phyloP scores from a whole-genome alignment of 768 basidiomycete genomes.

The Tephrocybe rancida region DNA sequence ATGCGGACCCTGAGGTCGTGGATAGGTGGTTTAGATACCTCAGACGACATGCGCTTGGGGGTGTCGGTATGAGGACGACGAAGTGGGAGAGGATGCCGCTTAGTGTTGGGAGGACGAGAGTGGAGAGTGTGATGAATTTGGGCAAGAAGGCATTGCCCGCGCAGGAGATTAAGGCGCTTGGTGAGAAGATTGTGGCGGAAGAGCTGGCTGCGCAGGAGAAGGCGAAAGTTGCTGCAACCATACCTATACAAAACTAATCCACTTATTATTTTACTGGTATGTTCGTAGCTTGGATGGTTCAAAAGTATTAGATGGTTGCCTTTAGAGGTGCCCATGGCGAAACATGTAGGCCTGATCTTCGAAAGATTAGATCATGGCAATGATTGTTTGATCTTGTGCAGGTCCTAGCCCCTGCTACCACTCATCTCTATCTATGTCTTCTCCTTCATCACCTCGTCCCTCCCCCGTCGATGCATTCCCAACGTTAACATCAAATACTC shows the following conservation, averaged over 20 bases:
- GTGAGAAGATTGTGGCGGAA: constrained; percentile 32
- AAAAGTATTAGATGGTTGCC: too few relatives aligned
- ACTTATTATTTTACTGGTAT: too few relatives aligned
- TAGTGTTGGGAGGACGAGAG: constrained; percentile 40
- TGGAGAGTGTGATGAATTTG: constrained; percentile 28
- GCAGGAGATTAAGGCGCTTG: constrained; percentile 28
- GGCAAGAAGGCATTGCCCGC: constrained; percentile 18
- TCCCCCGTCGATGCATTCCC: constrained; percentile 59
- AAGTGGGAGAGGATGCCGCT: constrained; percentile 71
- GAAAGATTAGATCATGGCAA: too few relatives aligned
- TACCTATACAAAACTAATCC: background rate
- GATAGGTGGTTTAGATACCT: constrained; percentile 83
- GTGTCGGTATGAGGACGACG: constrained; percentile 85
- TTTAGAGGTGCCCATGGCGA: too few relatives aligned
- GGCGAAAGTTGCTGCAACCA: background rate
- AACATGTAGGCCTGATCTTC: too few relatives aligned
- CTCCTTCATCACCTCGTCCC: constrained; percentile 13
- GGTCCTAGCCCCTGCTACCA: too few relatives aligned
- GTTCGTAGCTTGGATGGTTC: too few relatives aligned
- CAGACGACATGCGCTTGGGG: constrained; percentile 71
- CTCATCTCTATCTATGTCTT: constrained; percentile 21
- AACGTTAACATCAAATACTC: constrained; percentile 63
- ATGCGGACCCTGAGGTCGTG: constrained; percentile 78
- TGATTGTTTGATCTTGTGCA: too few relatives aligned
- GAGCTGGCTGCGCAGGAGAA: constrained; percentile 18